Percentiles rank a stretch among this genome's conserved stretches.
These are phyloP conservation scores for Aspergillus fumigatiaffinis DNA, from an alignment of 2,329 filamentous ascomycete species.

Conservation along the genomic window DNA sequence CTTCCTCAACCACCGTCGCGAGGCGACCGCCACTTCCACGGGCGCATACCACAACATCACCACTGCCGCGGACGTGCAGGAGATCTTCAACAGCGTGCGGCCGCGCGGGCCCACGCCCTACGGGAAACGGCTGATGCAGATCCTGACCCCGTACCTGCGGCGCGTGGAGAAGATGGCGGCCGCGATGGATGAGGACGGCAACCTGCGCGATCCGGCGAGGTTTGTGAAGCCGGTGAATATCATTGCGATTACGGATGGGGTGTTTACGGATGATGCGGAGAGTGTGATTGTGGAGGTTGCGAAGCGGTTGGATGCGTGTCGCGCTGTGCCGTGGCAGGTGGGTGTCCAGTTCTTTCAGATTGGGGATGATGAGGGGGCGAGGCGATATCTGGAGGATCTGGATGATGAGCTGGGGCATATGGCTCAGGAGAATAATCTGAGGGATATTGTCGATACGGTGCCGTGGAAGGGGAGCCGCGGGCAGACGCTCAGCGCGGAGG, in stretches of 20 bases:
- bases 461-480: constrained; percentile 59
- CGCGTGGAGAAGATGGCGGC: constrained; percentile 45
- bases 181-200: constrained; percentile 34
- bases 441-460: constrained; percentile 91
- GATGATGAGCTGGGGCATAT: constrained; percentile 67
- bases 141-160: constrained; percentile 69
- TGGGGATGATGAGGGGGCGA: constrained; percentile 65
- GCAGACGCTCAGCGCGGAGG: constrained; percentile 59
- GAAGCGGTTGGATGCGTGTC: constrained; percentile 59
- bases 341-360: constrained; percentile 97
- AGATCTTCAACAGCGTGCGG: constrained; percentile 65
- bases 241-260: constrained; percentile 90
- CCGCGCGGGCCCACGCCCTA: constrained; percentile 71
- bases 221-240: constrained; percentile 76
- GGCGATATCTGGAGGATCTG: constrained; percentile 62
- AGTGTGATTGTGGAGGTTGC: constrained; percentile 64
- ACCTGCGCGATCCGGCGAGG: constrained; percentile 17
- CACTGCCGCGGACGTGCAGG: constrained; percentile 53
- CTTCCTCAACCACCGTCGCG: constrained; percentile 70
- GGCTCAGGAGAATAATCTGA: constrained; percentile 45
- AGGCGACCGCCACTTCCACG: constrained; percentile 38
- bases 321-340: constrained; percentile 69
- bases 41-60: constrained; percentile 64
- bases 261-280: constrained; percentile 74
- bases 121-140: constrained; percentile 64